These are phyloP conservation scores for Neolentinus lepideus DNA, from an alignment of 1,284 basidiomycete species.

Conservation along the genomic window DNA sequence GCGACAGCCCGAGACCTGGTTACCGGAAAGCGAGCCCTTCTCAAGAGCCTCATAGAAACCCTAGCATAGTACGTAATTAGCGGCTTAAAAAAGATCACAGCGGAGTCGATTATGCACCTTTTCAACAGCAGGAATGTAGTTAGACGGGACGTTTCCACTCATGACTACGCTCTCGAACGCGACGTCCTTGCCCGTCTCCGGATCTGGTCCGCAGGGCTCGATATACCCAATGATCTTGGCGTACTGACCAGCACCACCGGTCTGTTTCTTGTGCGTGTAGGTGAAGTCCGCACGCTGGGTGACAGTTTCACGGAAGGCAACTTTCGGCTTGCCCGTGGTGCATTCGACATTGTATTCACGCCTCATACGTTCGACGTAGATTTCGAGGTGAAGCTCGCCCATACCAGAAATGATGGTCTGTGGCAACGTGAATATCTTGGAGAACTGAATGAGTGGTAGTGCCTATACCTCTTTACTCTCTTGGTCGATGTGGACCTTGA, in stretches of 20 bases:
- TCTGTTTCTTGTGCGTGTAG: slow-evolving; percentile 98
- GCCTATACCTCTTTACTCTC: slow-evolving; percentile 83
- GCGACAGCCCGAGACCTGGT: slow-evolving; percentile 81
- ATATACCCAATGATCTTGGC: slow-evolving; percentile 90
- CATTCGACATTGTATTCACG: slow-evolving; percentile 97
- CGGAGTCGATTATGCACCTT: slow-evolving; percentile 55
- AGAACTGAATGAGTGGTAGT: neutral
- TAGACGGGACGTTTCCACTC: slow-evolving; percentile 87
- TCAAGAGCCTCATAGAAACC: slow-evolving; percentile 95
- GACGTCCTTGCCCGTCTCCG: slow-evolving; percentile 79
- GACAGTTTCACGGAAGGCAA: slow-evolving; percentile 96
- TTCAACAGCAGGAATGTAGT: slow-evolving; percentile 93
- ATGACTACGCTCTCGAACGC: slow-evolving; percentile 89
- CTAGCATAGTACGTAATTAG: slow-evolving; percentile 28
- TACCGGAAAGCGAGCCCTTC: slow-evolving; percentile 88
- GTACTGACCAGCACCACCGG: slow-evolving; percentile 96
- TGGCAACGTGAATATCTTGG: slow-evolving; percentile 5
- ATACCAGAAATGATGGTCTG: slow-evolving; percentile 99
- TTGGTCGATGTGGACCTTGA: slow-evolving; percentile 92
- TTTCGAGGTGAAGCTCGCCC: slow-evolving; percentile 98
- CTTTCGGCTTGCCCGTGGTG: slow-evolving; percentile 91
- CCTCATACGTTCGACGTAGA: slow-evolving; percentile 98
- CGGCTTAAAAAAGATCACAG: neutral
- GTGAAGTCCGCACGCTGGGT: slow-evolving; percentile 77
- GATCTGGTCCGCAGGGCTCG: slow-evolving; percentile 83